Percentiles rank a stretch among this genome's conserved stretches.
These are phyloP conservation scores for Xylariomycetidae sp. DNA, from an alignment of 2,329 filamentous ascomycete genomes.

Conservation along the genomic window DNA sequence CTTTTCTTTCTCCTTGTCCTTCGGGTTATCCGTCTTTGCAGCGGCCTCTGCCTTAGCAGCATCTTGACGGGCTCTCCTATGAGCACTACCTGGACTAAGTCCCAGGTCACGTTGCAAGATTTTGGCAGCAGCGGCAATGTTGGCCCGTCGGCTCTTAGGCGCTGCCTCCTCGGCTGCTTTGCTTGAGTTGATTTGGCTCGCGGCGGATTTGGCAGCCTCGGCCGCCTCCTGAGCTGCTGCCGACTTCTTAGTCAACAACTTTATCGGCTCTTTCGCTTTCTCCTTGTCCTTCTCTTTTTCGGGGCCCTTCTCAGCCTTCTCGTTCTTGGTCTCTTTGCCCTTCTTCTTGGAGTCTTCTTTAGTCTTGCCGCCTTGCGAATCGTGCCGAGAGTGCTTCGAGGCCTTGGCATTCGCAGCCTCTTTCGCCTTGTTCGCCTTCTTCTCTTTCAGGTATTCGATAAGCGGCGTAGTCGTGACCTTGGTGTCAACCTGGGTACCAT, in stretches of 20 bases:
- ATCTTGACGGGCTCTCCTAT: constrained; percentile 54
- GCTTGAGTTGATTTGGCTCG: constrained; percentile 29
- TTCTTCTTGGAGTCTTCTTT: constrained; percentile 50
- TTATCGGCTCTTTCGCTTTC: constrained; percentile 53
- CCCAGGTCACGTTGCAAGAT: constrained; percentile 62
- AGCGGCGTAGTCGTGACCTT: constrained; percentile 80
- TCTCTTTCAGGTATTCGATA: constrained; percentile 84
- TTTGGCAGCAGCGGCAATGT: constrained; percentile 58
- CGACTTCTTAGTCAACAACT: constrained; percentile 56
- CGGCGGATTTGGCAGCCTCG: constrained; percentile 38
- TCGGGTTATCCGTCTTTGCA: constrained; percentile 31
- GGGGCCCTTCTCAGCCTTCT: constrained; percentile 58
- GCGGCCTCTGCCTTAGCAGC: constrained; percentile 50
- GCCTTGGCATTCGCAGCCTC: constrained; percentile 49
- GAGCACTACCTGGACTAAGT: constrained; percentile 56
- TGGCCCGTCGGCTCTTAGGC: constrained; percentile 51
- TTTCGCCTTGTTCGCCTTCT: constrained; percentile 71
- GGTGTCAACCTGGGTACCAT: constrained; percentile 40
- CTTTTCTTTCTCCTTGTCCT: no score
- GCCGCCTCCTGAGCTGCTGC: constrained; percentile 42
- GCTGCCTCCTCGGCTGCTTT: constrained; percentile 29
- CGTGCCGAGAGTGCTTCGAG: constrained; percentile 50
- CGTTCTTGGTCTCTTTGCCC: constrained; percentile 56
- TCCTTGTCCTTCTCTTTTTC: constrained; percentile 49
- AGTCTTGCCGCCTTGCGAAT: constrained; percentile 44